A percentile compares a stretch with the other conserved stretches of the same genome.
phyloP scores from a whole-genome alignment of 2,329 filamentous ascomycete genomes.

The Cladosporium colombiae region DNA sequence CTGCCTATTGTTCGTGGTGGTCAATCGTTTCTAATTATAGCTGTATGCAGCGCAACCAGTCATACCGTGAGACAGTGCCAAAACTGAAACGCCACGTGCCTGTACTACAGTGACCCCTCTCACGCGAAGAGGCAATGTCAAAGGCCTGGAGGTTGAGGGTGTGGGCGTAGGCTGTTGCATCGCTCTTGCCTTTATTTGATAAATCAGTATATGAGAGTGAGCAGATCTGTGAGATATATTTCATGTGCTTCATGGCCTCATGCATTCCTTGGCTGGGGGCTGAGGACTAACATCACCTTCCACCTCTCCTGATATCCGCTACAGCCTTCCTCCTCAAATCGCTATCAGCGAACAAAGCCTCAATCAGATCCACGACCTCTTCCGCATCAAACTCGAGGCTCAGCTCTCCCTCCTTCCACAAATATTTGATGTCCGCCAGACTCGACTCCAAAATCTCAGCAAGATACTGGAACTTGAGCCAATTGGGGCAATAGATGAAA shows the following conservation, averaged over 20 bases:
- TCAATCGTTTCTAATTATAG: constrained; percentile 2
- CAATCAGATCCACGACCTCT: constrained; percentile 64
- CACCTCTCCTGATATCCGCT: constrained; percentile 52
- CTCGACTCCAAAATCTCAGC: constrained; percentile 63
- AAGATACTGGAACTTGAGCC: constrained; percentile 67
- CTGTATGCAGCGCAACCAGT: neutral
- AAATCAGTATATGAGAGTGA: neutral
- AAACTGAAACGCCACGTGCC: neutral
- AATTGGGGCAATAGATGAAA: constrained; percentile 62
- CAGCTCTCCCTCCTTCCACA: constrained; percentile 66
- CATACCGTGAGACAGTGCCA: neutral
- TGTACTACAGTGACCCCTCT: neutral
- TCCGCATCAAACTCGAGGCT: constrained; percentile 62
- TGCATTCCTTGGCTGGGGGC: neutral
- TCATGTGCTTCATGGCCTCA: neutral
- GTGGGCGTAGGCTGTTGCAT: neutral
- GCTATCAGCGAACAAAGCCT: constrained; percentile 65
- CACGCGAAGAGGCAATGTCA: neutral
- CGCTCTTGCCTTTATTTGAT: neutral
- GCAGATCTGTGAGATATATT: neutral
- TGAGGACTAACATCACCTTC: neutral
- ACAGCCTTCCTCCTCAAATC: constrained; percentile 60
- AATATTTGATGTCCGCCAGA: constrained; percentile 64
- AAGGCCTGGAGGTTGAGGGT: neutral
- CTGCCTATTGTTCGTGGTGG: constrained; percentile 2